Percentiles rank a stretch among this genome's conserved stretches.
Evolutionary conservation across 1,284 basidiomycete species (phyloP).

Genomic region (Pisolithus thermaeus): DNA sequence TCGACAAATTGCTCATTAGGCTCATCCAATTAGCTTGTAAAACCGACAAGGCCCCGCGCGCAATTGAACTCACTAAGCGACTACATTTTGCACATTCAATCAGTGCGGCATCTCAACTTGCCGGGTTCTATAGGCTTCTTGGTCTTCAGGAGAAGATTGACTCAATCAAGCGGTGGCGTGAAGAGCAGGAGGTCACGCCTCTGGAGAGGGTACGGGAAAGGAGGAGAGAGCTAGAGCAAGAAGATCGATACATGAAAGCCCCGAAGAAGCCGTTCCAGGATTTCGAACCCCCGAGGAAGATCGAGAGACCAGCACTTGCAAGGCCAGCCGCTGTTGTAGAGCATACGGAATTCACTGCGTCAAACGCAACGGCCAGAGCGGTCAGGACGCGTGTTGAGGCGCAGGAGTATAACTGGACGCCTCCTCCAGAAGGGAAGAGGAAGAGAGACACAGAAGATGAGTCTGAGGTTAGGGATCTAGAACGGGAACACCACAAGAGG

Average conservation of each 20-base stretch:
- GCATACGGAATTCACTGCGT: slow-evolving; percentile 35
- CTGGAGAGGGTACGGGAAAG: slow-evolving; percentile 51
- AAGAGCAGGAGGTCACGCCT: slow-evolving; percentile 49
- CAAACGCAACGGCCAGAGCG: slow-evolving; percentile 15
- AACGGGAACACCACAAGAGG: slow-evolving; percentile 40
- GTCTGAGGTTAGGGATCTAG: slow-evolving; percentile 18
- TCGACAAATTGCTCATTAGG: slow-evolving; percentile 88
- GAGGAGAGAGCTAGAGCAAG: slow-evolving; percentile 50
- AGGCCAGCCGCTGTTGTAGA: slow-evolving; percentile 56
- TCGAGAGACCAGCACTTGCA: slow-evolving; percentile 59
- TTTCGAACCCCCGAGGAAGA: slow-evolving; percentile 52
- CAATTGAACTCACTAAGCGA: slow-evolving; percentile 79
- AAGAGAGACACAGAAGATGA: slow-evolving; percentile 52
- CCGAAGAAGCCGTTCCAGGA: slow-evolving; percentile 56
- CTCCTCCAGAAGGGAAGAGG: slow-evolving; percentile 48
- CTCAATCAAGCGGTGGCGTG: slow-evolving; percentile 62
- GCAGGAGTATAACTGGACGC: slow-evolving; percentile 7
- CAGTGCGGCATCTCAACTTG: slow-evolving; percentile 82
- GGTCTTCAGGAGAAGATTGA: slow-evolving; percentile 86
- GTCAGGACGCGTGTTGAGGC: slow-evolving; percentile 6
- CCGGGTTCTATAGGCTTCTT: slow-evolving; percentile 84
- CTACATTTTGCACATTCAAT: slow-evolving; percentile 75
- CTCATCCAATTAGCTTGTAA: slow-evolving; percentile 93
- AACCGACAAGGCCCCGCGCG: slow-evolving; percentile 77
- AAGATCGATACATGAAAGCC: slow-evolving; percentile 42